Conservation (phyloP, 164 flowering plant genomes). For the Chloranthus sessilifolius region DNA sequence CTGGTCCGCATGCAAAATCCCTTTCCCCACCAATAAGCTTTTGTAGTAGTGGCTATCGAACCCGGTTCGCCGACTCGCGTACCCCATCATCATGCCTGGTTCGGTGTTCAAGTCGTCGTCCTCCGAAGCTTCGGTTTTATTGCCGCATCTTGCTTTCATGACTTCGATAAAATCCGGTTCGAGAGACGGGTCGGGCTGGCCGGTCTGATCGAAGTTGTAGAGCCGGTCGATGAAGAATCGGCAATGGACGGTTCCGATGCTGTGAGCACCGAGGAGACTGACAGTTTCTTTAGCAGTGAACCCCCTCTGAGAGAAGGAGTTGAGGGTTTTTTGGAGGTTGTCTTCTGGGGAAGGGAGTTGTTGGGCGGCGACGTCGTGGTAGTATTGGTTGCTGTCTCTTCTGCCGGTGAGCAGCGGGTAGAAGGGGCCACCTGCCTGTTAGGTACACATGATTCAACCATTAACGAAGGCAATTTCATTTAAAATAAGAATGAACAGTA, state of each 20-base stretch:
- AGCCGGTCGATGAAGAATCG: constrained; percentile 14
- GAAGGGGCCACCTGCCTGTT: constrained; percentile 63
- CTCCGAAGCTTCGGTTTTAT: constrained; percentile 3
- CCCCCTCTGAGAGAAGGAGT: constrained; percentile 35
- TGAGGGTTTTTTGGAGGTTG: constrained; percentile 22
- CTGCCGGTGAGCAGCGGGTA: constrained; percentile 54
- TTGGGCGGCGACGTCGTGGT: constrained; percentile 15
- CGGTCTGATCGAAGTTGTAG: constrained; percentile 19
- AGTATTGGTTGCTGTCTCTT: constrained; percentile 36
- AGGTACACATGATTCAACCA: neutral
- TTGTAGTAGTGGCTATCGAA: constrained; percentile 39
- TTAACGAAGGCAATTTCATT: neutral
- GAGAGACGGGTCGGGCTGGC: constrained; percentile 22
- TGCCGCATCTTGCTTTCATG: constrained; percentile 20
- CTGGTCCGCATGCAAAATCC: constrained; percentile 49
- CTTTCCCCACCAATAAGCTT: constrained; percentile 32
- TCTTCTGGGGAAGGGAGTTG: constrained; percentile 46
- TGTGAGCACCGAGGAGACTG: constrained; percentile 33
- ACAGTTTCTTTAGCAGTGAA: constrained; percentile 48
- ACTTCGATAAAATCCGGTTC: constrained; percentile 4
- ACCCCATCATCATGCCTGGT: constrained; percentile 13
- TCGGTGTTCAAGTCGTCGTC: constrained; percentile 7
- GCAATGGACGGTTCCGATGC: constrained; percentile 21
- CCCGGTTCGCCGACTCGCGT: constrained; percentile 13
- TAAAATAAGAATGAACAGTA: no score